Base-by-base conservation (phyloP, 371 early-diverging fungal genomes). In the Rhizopus sp. region DNA sequence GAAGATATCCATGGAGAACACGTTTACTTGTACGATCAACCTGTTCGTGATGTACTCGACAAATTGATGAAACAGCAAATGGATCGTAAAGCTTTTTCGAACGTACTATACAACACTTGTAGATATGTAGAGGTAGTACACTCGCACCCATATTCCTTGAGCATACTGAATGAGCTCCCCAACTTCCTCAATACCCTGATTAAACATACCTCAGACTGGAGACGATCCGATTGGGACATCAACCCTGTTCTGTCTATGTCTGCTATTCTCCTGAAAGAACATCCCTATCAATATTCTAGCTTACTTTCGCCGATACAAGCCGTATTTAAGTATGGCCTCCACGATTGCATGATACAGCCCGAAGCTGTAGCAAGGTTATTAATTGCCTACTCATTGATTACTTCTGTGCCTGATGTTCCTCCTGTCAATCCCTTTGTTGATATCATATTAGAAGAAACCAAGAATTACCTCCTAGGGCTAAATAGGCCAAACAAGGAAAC, bases 41-140 rank as follows among this genome's bases (percentile, higher is more conserved):
- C 86, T 12, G 72, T 85, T 6, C 80, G 81, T 5, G 86, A 85
- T 54, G 83, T 85, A 5, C 31, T 85, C 12, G 84, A 85, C 30
- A 78, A 83, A 37, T 60, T 85, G 41, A 77, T 77, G 73, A 83
- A 77, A 32, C 80, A 81, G 51, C 83, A 81, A 41, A 68, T 85
- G 68, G 83, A 82, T 13, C 71, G 82, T 3, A 64, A 67, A 12
- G 72, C 82, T 6, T 83, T 85, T 15, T 85, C 86, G 0, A 78
- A 76, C 3, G 81, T 85, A 15, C 52, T 85, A 29, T 69, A 71
- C 45, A 85, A 85, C 56, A 72, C 79, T 52, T 70, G 77, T 4
- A 71, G 77, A 1, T 85, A 85, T 49, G 73, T 85, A 0, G 79
- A 83, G 50, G 70, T 70, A 0, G 84, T 85, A 0, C 83, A 85